These are phyloP conservation scores for Euphorbia lathyris DNA, from an alignment of 345 rosid species.

Conservation along the genomic window DNA sequence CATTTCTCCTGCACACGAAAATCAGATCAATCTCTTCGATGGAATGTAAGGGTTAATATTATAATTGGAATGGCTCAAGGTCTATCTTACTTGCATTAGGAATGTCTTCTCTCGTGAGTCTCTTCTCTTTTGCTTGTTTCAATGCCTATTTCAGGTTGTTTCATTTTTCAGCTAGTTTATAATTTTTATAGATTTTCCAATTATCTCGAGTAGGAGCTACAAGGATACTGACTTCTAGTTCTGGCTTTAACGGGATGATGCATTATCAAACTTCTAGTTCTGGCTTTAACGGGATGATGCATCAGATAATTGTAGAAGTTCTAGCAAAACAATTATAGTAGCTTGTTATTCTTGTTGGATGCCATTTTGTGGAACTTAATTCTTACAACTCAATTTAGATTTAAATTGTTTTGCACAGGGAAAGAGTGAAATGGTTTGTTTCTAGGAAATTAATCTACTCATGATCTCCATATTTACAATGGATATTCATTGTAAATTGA, in stretches of 20 bases:
- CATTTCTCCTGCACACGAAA: not conserved
- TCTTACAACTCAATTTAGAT: not conserved
- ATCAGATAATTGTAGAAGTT: too few species aligned
- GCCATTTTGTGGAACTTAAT: not conserved
- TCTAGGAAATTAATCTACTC: not conserved
- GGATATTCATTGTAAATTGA: not conserved
- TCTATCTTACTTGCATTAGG: slow-evolving; percentile 4
- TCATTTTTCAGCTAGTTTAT: not conserved
- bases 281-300: too few species aligned
- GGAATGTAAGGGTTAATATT: not conserved
- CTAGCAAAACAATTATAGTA: not conserved
- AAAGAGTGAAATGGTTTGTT: not conserved
- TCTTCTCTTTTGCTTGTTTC: not conserved
- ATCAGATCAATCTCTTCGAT: not conserved
- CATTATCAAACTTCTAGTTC: slow-evolving; percentile 22
- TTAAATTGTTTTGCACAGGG: not conserved
- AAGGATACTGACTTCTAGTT: slow-evolving; percentile 17
- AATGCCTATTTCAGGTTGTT: not conserved
- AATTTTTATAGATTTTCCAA: slow-evolving; percentile 15
- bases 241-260: slow-evolving; percentile 14
- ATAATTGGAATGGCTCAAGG: slow-evolving; percentile 12
- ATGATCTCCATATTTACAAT: not conserved
- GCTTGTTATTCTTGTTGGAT: not conserved
- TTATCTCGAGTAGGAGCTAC: slow-evolving; percentile 12
- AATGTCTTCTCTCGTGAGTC: slow-evolving; percentile 4